Percentiles rank a stretch among this genome's conserved stretches.
Evolutionary conservation across 805 yeast species (phyloP).

Genomic region (Candida dajiaensis): DNA sequence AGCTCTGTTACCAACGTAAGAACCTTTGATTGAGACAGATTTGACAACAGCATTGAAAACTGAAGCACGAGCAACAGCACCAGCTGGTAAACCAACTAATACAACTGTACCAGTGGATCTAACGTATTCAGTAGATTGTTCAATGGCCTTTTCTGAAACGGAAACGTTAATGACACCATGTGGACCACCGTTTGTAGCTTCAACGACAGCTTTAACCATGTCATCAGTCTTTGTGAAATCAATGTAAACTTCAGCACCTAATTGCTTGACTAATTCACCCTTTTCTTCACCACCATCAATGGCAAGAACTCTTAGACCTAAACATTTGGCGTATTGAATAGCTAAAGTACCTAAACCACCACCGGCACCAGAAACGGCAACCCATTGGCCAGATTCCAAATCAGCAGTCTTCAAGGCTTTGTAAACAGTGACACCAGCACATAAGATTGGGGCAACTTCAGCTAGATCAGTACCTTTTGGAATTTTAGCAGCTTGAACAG

Average conservation of each 20-base stretch:
- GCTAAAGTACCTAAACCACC: conserved; percentile 79
- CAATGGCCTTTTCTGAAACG: conserved; percentile 48
- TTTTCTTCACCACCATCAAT: conserved; percentile 74
- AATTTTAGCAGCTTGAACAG: conserved; percentile 55
- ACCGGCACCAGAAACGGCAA: conserved; percentile 71
- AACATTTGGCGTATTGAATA: conserved; percentile 68
- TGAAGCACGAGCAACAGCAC: conserved; percentile 39
- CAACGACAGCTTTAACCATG: conserved; percentile 37
- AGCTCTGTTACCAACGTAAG: conserved; percentile 25
- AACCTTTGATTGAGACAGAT: conserved; percentile 38
- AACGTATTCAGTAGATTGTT: conserved; percentile 44
- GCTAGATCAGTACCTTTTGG: conserved; percentile 51
- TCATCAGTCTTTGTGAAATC: conserved; percentile 51
- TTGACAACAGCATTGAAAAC: conserved; percentile 46
- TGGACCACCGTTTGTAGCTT: conserved; percentile 56
- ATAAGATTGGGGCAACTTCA: conserved; percentile 54
- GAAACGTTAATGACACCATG: conserved; percentile 59
- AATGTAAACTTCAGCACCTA: conserved; percentile 61
- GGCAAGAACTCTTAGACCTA: conserved; percentile 67
- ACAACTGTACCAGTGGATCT: conserved; percentile 57
- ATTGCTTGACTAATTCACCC: conserved; percentile 41
- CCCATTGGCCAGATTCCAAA: conserved; percentile 63
- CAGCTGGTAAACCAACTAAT: conserved; percentile 55
- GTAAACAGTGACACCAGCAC: conserved; percentile 46
- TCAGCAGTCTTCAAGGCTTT: conserved; percentile 60